Evolutionary conservation across 257 asterid species (phyloP), one percentile per base, ranked within the genome.

Genomic region (Avicennia marina): DNA sequence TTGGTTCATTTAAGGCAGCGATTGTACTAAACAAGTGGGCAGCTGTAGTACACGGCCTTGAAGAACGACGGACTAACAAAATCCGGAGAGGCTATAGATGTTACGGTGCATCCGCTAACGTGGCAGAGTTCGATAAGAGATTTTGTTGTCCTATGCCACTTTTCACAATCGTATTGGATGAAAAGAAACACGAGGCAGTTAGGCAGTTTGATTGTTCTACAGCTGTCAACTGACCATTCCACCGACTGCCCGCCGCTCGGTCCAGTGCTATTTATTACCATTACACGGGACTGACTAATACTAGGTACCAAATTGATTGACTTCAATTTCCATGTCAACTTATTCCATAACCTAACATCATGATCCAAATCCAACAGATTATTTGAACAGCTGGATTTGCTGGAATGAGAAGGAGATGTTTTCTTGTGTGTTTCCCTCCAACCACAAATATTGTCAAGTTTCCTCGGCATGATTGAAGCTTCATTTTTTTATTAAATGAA

Each of bases 131-230:
- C 0, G 1, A 11, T 15, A 13, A 10, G 0, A 13, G 26, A 46
- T 24, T 9, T 67, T 46, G 52, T 64, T 44, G 26, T 15, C 60
- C 34, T 29, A 36, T 6, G 21, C 2, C 9, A 32, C 38, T 29
- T 51, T 66, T 46, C 52, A 15, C 7, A 3, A 34, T 11, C 1
- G n/a, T 1, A 47, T 42, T 32, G 48, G 26, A 43, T 3, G 4
- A 15, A 2, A 9, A 15, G 19, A 53, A 53, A 58, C 27, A 4
- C 43, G 70, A 34, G 63, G 71, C 73, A 74, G 73, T 70, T 75
- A 75, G 50, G 74, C 72, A 74, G 83, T n/a, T 76, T 80, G 71
- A 63, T 56, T 33, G 18, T 21, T 41, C 29, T 60, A 72, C 85
- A 73, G 83, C 79, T 76, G 81, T 61, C 62, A 15, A 29, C 21